These are phyloP conservation scores for Saussurea involucrata DNA, from an alignment of 129 eudicot genomes.

Conservation along the genomic window DNA sequence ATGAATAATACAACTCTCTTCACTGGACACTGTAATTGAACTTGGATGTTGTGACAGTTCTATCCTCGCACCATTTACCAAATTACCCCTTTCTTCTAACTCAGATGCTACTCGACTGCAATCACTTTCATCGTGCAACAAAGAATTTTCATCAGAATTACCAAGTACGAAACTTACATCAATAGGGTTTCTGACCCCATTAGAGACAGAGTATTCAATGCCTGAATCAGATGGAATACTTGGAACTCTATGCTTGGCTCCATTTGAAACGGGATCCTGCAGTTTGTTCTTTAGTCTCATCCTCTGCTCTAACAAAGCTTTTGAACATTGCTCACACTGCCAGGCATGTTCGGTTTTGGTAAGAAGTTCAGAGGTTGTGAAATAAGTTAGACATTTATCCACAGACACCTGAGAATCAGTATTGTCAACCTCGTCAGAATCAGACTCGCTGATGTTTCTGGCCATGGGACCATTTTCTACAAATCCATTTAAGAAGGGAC, in stretches of 20 bases:
- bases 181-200: neutral
- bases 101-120: constrained; percentile 5
- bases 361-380: constrained; percentile 72
- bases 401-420: constrained; percentile 68
- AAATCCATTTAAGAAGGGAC: constrained; percentile 15
- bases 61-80: constrained; percentile 14
- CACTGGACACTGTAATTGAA: neutral
- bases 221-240: constrained; percentile 17
- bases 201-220: constrained; percentile 9
- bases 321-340: constrained; percentile 86
- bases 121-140: constrained; percentile 17
- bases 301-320: constrained; percentile 35
- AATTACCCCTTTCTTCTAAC: constrained; percentile 18
- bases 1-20: constrained; percentile 12
- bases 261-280: constrained; percentile 16
- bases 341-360: constrained; percentile 78
- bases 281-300: constrained; percentile 30
- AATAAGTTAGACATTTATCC: constrained; percentile 67
- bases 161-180: neutral
- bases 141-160: constrained; percentile 19
- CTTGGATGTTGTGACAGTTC: constrained; percentile 7
- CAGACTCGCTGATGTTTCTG: constrained; percentile 49
- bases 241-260: constrained; percentile 15
- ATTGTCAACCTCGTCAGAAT: constrained; percentile 80
- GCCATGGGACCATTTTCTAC: constrained; percentile 11